A percentile compares a stretch with the other conserved stretches of the same genome.
Evolutionary conservation across 83 land plant genomes (phyloP).

Genomic region (Picea abies): DNA sequence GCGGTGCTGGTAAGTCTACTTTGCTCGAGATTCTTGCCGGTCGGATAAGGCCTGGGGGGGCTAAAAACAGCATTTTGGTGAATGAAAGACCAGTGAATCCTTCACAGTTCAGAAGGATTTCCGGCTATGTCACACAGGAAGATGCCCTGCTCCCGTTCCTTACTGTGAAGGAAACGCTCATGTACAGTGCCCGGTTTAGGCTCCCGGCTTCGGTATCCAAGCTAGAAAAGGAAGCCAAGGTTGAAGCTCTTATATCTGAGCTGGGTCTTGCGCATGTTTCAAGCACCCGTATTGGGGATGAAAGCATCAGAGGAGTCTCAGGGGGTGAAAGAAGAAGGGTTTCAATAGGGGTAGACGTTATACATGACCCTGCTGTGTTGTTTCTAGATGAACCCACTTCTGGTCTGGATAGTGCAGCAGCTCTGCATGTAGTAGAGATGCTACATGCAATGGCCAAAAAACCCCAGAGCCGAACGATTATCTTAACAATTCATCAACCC

Average conservation of each 20-base stretch:
- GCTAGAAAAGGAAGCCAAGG: slow-evolving; percentile 47
- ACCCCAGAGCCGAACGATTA: slow-evolving; percentile 33
- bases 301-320: slow-evolving; percentile 76
- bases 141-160: slow-evolving; percentile 84
- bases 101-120: slow-evolving; percentile 51
- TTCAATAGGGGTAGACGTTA: slow-evolving; percentile 86
- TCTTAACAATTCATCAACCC: slow-evolving; percentile 90
- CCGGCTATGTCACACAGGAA: slow-evolving; percentile 86
- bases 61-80: slow-evolving; percentile 26
- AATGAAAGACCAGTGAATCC: slow-evolving; percentile 42
- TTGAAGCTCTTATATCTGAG: slow-evolving; percentile 65
- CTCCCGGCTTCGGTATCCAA: slow-evolving; percentile 32
- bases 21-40: slow-evolving; percentile 73
- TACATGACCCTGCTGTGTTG: slow-evolving; percentile 79
- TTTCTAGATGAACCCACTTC: slow-evolving; percentile 96
- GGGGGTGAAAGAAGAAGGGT: slow-evolving; percentile 93
- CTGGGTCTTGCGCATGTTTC: slow-evolving; percentile 73
- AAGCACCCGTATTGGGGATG: slow-evolving; percentile 74
- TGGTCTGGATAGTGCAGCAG: slow-evolving; percentile 85
- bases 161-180: slow-evolving; percentile 85
- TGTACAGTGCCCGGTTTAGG: slow-evolving; percentile 74
- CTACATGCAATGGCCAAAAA: slow-evolving; percentile 53
- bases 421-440: slow-evolving; percentile 69
- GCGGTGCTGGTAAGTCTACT: slow-evolving; percentile 96
- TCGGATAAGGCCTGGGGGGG: slow-evolving; percentile 25